Evolutionary conservation across 169 alveolate genomes (phyloP).

Genomic region (Eimeria zaria): DNA sequence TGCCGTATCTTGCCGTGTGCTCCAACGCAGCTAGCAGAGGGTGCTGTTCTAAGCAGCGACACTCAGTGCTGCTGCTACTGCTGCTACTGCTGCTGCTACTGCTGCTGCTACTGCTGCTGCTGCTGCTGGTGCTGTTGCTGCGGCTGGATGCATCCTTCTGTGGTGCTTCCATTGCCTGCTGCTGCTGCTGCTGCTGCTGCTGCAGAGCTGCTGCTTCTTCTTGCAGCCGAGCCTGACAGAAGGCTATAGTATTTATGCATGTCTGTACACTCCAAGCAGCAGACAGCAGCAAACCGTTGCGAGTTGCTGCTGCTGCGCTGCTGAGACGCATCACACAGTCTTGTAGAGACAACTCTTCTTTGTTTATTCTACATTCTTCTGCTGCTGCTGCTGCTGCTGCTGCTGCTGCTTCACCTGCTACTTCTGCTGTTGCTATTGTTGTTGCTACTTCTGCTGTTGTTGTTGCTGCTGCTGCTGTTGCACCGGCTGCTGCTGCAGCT

Average conservation of each 20-base stretch:
- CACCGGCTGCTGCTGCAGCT: constrained; percentile 26
- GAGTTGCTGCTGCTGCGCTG: constrained; percentile 73
- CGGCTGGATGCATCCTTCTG: not conserved
- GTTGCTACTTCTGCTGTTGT: constrained; percentile 12
- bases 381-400: constrained; percentile 4
- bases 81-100: constrained; percentile 37
- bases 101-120: too few species aligned
- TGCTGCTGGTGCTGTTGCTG: too few species aligned
- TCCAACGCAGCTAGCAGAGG: constrained; percentile 24
- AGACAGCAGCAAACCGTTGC: constrained; percentile 38
- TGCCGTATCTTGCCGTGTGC: constrained; percentile 17
- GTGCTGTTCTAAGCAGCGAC: constrained; percentile 55
- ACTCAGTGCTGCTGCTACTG: not conserved
- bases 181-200: constrained; percentile 46
- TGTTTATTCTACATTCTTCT: not conserved
- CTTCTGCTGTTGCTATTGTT: not conserved
- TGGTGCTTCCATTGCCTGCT: not conserved
- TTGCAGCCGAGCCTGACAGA: constrained; percentile 62
- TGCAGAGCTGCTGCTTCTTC: constrained; percentile 44
- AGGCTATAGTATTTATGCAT: constrained; percentile 15
- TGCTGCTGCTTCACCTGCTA: not conserved
- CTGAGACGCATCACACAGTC: constrained; percentile 21
- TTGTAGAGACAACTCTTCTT: constrained; percentile 33
- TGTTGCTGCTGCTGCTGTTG: constrained; percentile 10
- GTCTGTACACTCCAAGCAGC: constrained; percentile 55